phyloP scores from a whole-genome alignment of 257 asterid genomes.

The Voacanga thouarsii region DNA sequence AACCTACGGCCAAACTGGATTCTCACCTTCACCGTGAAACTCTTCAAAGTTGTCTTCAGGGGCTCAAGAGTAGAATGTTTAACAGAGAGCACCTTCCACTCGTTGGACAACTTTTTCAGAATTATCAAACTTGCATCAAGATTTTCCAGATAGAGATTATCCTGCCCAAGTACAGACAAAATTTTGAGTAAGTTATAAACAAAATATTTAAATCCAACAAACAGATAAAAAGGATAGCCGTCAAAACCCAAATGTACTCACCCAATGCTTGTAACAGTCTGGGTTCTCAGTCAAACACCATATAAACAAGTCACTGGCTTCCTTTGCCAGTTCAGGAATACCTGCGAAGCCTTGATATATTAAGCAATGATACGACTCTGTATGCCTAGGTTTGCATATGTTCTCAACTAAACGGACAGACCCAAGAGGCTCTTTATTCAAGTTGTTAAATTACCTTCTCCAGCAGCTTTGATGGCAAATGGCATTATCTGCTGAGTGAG shows the following conservation, averaged over 20 bases:
- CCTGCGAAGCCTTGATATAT: slow-evolving; percentile 20
- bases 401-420: not conserved
- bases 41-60: slow-evolving; percentile 23
- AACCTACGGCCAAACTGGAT: not conserved
- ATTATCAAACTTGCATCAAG: slow-evolving; percentile 25
- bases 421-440: not conserved
- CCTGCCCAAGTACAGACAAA: slow-evolving; percentile 9
- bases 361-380: not conserved
- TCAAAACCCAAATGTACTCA: slow-evolving; percentile 1
- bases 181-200: not conserved
- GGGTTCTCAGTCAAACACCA: slow-evolving; percentile 33
- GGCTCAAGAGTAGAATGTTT: slow-evolving; percentile 18
- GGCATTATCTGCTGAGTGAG: slow-evolving; percentile 27
- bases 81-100: slow-evolving; percentile 14
- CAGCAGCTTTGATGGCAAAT: slow-evolving; percentile 26
- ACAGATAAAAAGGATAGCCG: no score
- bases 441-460: slow-evolving; percentile 22
- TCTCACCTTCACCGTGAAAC: slow-evolving; percentile 24
- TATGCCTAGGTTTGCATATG: no score
- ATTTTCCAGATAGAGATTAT: slow-evolving; percentile 26
- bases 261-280: slow-evolving; percentile 29
- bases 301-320: slow-evolving; percentile 25
- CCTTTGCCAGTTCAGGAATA: slow-evolving; percentile 22
- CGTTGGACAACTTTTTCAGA: slow-evolving; percentile 28
- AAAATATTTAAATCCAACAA: not conserved